Evolutionary conservation across 352 stramenopile genomes (phyloP), one percentile per base, ranked within the genome.

Genomic region (Thalassiosira livingstoniorum): DNA sequence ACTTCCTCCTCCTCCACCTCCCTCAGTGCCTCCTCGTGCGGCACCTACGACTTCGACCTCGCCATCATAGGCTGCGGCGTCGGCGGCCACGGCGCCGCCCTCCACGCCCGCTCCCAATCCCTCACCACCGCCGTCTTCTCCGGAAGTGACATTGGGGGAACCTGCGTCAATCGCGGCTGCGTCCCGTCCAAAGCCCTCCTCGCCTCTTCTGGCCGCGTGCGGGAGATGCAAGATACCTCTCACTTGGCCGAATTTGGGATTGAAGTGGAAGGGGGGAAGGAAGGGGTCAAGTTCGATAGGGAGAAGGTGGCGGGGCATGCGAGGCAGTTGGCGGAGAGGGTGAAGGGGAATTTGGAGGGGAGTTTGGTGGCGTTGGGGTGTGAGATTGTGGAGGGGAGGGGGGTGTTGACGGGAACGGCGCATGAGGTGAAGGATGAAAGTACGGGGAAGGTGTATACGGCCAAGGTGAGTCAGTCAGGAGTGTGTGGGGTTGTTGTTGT

Each of bases 131-230:
- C 89, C 27, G 91, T 97, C 35, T 96, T 96, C 75, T 80, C 77
- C 34, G 91, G 91, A 55, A 73, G 71, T 37, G 93, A 96, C 82
- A 90, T 97, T 10, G 94, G 94, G 7, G 94, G 94, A 25, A 97
- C 94, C 2, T 97, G 94, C 76, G 93, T 97, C 29, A 97, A 97
- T 75, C 83, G 93, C 29, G 94, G 94, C 27, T 97, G 94, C 78
- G 93, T 97, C 61, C 94, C 94, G 18, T 95, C 87, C 53, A 97
- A 97, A 86, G 94, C 94, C 11, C 75, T 97, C 15, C 84, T 97
- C 27, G 94, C 94, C 4, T 92, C 93, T 11, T 91, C 88, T n/a
- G 93, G 93, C 4, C 82, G 94, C 21, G 92, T 97, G 4, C 82
- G 94, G 23, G 94, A 97, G 79, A 96, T 97, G 94, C 63, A 88